Evolutionary conservation across 805 yeast genomes (phyloP).

Genomic region (Lipomyces sp.): DNA sequence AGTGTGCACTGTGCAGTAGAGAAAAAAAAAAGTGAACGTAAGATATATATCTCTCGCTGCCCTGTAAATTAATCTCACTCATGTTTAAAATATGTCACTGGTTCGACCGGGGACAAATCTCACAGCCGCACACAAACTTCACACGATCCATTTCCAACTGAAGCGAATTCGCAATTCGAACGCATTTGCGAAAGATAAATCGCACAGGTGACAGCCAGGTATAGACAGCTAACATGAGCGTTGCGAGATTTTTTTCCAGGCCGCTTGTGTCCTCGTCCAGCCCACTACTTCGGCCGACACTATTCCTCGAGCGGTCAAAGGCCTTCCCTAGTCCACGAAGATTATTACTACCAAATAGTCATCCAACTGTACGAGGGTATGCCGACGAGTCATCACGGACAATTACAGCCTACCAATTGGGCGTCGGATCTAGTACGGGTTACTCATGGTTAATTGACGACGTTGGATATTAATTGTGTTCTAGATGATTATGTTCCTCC

Average conservation of each 20-base stretch:
- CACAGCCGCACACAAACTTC: too few relatives aligned
- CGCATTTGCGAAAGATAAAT: neutral
- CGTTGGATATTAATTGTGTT: neutral
- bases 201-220: neutral
- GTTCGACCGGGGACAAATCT: too few relatives aligned
- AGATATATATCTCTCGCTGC: too few relatives aligned
- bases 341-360: neutral
- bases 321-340: neutral
- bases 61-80: too few relatives aligned
- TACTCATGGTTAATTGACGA: neutral
- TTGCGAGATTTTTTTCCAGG: neutral
- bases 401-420: conserved; percentile 4
- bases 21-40: too few relatives aligned
- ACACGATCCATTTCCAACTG: neutral
- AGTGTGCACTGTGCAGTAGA: too few relatives aligned
- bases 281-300: neutral
- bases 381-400: conserved; percentile 9
- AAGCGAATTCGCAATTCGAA: too few relatives aligned
- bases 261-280: neutral
- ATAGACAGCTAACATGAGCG: neutral
- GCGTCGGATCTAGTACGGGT: conserved; percentile 23
- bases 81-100: too few relatives aligned
- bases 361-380: conserved; percentile 13
- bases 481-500: conserved; percentile 36
- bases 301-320: neutral